These are phyloP conservation scores for Nannochloris sp. DNA, from an alignment of 139 green algal genomes.

Conservation along the genomic window DNA sequence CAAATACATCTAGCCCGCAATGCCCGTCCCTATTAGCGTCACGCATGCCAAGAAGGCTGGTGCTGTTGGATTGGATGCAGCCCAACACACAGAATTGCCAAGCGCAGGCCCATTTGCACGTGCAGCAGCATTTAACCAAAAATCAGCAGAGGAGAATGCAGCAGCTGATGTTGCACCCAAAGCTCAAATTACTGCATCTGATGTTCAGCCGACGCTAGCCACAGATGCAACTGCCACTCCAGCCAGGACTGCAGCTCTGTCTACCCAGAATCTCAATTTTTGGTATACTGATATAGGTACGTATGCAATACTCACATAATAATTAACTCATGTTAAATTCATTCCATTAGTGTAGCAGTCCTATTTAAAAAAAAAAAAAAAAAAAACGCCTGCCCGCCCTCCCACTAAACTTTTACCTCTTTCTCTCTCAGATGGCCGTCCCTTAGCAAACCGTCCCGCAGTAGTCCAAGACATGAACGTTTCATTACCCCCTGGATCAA, in stretches of 20 bases:
- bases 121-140: too few relatives aligned
- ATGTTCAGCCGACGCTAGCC: background rate
- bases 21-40: conserved; percentile 44
- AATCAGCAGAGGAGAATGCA: background rate
- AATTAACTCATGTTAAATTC: background rate
- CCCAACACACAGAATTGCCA: conserved; percentile 8
- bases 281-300: conserved; percentile 69
- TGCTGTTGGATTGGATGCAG: conserved; percentile 22
- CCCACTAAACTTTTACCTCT: background rate
- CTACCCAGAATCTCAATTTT: conserved; percentile 50
- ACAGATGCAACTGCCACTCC: background rate
- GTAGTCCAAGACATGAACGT: conserved; percentile 65
- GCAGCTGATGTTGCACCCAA: conserved; percentile 3
- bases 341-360: background rate
- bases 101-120: conserved; percentile 39
- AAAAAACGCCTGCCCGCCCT: too few relatives aligned
- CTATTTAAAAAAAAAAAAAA: too few relatives aligned
- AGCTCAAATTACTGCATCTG: background rate
- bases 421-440: conserved; percentile 62
- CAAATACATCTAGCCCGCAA: conserved; percentile 21
- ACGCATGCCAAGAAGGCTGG: conserved; percentile 35
- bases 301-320: background rate
- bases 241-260: background rate
- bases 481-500: conserved; percentile 42
- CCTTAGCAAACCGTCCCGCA: conserved; percentile 49